phyloP scores from a whole-genome alignment of 23 red algal species.

The Gracilaria vermiculophylla region DNA sequence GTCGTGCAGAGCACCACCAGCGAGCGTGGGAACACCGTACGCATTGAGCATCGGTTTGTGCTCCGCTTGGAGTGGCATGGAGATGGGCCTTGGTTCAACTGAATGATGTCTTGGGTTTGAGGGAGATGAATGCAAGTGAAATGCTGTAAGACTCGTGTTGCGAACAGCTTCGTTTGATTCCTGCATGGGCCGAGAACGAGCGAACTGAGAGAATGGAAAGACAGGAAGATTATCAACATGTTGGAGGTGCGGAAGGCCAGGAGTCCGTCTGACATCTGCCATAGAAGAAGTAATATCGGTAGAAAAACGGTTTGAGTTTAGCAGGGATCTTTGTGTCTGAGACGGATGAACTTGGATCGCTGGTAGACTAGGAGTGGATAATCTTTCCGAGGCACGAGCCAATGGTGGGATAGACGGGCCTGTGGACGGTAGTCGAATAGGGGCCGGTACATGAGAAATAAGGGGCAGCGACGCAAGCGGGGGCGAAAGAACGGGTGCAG shows the following conservation, averaged over 20 bases:
- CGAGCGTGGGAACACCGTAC: neutral
- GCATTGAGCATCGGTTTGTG: neutral
- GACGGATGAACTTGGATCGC: neutral
- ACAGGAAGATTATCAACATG: neutral
- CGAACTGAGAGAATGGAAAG: neutral
- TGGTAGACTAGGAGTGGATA: neutral
- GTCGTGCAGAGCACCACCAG: neutral
- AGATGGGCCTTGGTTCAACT: neutral
- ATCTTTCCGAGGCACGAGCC: neutral
- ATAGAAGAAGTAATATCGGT: neutral
- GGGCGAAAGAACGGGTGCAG: neutral
- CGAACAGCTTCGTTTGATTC: neutral
- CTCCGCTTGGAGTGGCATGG: neutral
- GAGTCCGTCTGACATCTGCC: neutral
- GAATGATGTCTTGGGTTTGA: neutral
- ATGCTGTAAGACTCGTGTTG: neutral
- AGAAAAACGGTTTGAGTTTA: neutral
- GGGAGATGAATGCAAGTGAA: neutral
- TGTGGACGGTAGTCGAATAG: neutral
- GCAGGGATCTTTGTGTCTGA: neutral
- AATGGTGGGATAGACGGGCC: neutral
- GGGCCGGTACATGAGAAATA: neutral
- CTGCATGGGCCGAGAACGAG: neutral
- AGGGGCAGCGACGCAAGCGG: neutral
- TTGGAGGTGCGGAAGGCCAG: neutral